Evolutionary conservation across 75 land plant species (phyloP).

Genomic region (Cunninghamia lanceolata): DNA sequence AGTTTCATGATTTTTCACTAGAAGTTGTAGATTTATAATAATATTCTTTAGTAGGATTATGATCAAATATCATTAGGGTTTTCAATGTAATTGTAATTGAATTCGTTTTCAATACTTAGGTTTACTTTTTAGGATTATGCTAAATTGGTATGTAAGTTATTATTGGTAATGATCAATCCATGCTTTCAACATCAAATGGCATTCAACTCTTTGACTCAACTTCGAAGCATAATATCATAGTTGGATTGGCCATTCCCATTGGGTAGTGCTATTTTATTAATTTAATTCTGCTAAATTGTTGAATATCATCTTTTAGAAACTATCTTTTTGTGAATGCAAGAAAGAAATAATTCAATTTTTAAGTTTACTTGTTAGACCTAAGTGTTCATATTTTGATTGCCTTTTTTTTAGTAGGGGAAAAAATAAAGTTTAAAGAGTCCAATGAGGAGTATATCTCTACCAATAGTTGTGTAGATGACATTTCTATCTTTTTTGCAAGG

Average conservation of each 20-base stretch:
- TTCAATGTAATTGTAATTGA: background rate
- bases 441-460: conserved; percentile 14
- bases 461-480: conserved; percentile 5
- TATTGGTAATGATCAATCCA: background rate
- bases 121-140: background rate
- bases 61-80: background rate
- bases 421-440: background rate
- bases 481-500: background rate
- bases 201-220: background rate
- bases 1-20: background rate
- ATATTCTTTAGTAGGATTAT: background rate
- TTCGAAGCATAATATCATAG: background rate
- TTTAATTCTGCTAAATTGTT: background rate
- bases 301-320: background rate
- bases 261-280: background rate
- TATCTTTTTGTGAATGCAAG: background rate
- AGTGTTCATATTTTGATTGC: background rate
- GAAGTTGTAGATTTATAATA: background rate
- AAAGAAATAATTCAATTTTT: background rate
- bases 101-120: background rate
- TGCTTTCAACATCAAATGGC: background rate
- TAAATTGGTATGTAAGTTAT: background rate
- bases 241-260: background rate
- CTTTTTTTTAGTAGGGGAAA: background rate
- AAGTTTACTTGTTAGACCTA: background rate